A percentile compares a stretch with the other conserved stretches of the same genome.
Conservation (phyloP, 140 eudicot species). For the Eryngium alpinum region DNA sequence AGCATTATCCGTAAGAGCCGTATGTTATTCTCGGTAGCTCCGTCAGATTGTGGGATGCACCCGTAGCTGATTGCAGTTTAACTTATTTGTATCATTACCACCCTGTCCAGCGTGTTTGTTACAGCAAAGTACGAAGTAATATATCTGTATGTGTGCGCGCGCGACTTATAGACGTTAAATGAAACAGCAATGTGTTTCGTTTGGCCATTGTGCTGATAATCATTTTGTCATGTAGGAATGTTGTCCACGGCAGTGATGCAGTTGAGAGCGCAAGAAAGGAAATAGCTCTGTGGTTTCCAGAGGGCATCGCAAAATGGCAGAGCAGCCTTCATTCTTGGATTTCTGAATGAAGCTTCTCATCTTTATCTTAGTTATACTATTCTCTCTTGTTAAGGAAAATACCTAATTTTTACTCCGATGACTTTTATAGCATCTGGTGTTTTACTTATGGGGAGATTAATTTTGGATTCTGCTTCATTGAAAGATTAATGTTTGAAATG, state of each 20-base stretch:
- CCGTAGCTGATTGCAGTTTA: too few species aligned
- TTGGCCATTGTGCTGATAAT: background rate
- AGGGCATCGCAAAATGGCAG: constrained; percentile 76
- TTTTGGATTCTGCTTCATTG: background rate
- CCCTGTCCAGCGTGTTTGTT: too few species aligned
- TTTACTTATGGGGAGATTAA: background rate
- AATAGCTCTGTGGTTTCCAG: constrained; percentile 95
- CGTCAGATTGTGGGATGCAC: too few species aligned
- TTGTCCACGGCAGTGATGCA: constrained; percentile 94
- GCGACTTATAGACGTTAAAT: too few species aligned
- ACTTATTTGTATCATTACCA: too few species aligned
- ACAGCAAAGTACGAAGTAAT: too few species aligned
- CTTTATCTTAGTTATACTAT: background rate
- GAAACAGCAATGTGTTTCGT: background rate
- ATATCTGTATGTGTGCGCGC: too few species aligned
- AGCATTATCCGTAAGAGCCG: too few species aligned
- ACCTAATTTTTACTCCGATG: background rate
- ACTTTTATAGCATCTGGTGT: background rate
- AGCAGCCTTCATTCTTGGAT: constrained; percentile 89
- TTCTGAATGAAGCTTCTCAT: constrained; percentile 39
- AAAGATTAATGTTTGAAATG: background rate
- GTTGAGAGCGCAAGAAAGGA: constrained; percentile 89
- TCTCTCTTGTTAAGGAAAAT: background rate
- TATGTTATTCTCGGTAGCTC: too few species aligned
- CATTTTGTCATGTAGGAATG: constrained; percentile 48